Conservation (phyloP, 306 rosid species). For the Vigna mungo region DNA sequence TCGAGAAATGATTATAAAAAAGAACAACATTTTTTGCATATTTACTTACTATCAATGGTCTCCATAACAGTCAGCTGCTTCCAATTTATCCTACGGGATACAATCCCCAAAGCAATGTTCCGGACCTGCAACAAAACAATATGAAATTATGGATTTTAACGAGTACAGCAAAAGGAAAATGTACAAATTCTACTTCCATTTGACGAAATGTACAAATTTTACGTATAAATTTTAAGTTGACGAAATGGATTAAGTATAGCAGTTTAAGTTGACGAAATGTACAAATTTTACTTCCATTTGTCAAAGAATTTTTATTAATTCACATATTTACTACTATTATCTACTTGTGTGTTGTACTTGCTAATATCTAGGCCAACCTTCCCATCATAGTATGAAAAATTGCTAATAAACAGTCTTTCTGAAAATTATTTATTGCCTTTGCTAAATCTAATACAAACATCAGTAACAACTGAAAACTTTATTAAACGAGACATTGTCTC, state of each 20-base stretch:
- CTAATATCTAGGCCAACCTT: constrained; percentile 16
- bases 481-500: constrained; percentile 21
- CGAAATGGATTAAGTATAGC: background rate
- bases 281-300: constrained; percentile 29
- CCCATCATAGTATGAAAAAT: constrained; percentile 5
- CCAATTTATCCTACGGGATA: constrained; percentile 94
- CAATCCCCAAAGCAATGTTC: constrained; percentile 86
- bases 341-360: constrained; percentile 29
- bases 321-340: constrained; percentile 8
- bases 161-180: constrained; percentile 15
- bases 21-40: background rate
- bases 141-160: constrained; percentile 17
- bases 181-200: no score
- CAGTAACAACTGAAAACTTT: constrained; percentile 1
- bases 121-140: constrained; percentile 73
- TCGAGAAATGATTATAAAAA: background rate
- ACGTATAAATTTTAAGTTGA: no score
- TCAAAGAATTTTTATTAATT: constrained; percentile 29
- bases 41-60: constrained; percentile 76
- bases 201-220: no score
- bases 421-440: background rate
- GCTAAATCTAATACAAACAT: constrained; percentile 26
- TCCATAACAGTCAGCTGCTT: constrained; percentile 76
- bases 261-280: background rate
- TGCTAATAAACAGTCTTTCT: constrained; percentile 6